Base-by-base conservation (phyloP, 1,139 yeast genomes). In the Suhomyces kunorum region DNA sequence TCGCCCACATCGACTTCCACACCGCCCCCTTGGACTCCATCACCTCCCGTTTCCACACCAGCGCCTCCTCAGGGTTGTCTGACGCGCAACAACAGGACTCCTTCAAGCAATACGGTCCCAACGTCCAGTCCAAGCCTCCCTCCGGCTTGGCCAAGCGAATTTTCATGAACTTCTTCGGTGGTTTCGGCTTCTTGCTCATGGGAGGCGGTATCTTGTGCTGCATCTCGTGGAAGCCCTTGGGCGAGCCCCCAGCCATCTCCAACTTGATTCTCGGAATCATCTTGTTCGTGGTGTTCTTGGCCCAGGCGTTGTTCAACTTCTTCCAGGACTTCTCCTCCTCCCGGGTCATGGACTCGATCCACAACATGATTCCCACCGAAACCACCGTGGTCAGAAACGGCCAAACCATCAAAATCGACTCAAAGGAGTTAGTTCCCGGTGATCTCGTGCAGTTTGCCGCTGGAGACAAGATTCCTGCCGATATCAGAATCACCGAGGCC, bases 311-410 rank as follows among this genome's bases (percentile, higher is more conserved):
- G 15, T 73, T 74, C 56, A 74, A 74, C 51, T 75, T 74, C 43
- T 63, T 67, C 53, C 80, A 76, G 46, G 81, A 76, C 47, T 74
- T 61, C 56, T 70, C 77, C 8, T 64, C 77, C 28, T 64, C 76
- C 3, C 63, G 64, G 39, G 78, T 75, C 27, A 72, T 76, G 79
- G 68, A 68, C 32, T 74, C 80, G 3, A 74, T 76, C 44, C 63
- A 64, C 44, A 56, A 59, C 32, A 59, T 76, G 65, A 59, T 76
- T 22, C 78, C 80, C 2, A 51, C 60, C 5, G 72, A 68, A 25
- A 51, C 53, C 8, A 43, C 46, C 11, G 56, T 56, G 7, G 42
- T 61, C 12, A 53, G 70, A 46, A 52, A 57, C 27, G 63, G 64
- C 6, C 28, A 45, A 16, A 31, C 44, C 1, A 15, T 40, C 4